A percentile compares a stretch with the other conserved stretches of the same genome.
Evolutionary conservation across 202 grass and related monocot genomes (phyloP).

Genomic region (Schoenoplectus triqueter): DNA sequence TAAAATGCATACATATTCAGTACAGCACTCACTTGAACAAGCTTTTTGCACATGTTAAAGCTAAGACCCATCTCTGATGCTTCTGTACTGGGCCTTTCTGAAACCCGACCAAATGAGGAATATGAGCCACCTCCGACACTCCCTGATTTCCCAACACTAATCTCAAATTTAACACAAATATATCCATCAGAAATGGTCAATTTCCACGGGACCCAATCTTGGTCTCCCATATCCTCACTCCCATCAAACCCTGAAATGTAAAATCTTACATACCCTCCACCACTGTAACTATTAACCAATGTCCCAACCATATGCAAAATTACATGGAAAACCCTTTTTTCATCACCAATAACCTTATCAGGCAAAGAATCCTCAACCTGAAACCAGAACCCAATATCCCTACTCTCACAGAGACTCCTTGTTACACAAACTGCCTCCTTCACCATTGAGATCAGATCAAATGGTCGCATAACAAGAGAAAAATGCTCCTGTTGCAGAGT

Average conservation of each 20-base stretch:
- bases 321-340: constrained; percentile 94
- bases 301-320: constrained; percentile 91
- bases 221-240: constrained; percentile 62
- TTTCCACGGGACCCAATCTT: constrained; percentile 71
- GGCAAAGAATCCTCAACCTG: constrained; percentile 71
- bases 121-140: constrained; percentile 22
- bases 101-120: constrained; percentile 39
- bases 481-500: constrained; percentile 51
- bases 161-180: constrained; percentile 79
- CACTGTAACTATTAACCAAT: constrained; percentile 56
- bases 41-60: constrained; percentile 95
- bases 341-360: constrained; percentile 75
- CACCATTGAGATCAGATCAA: constrained; percentile 67
- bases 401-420: constrained; percentile 75
- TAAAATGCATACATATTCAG: constrained; percentile 10
- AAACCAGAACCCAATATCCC: constrained; percentile 67
- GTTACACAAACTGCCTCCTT: constrained; percentile 79
- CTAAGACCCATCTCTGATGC: constrained; percentile 78
- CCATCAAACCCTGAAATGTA: constrained; percentile 61
- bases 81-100: constrained; percentile 40
- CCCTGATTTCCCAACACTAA: constrained; percentile 56
- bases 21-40: constrained; percentile 65
- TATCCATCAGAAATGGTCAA: constrained; percentile 72
- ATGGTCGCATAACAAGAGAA: constrained; percentile 75
- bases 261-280: constrained; percentile 55